Base-by-base conservation (phyloP, 192 early-diverging fungal species). In the Dissophora globulifera region DNA sequence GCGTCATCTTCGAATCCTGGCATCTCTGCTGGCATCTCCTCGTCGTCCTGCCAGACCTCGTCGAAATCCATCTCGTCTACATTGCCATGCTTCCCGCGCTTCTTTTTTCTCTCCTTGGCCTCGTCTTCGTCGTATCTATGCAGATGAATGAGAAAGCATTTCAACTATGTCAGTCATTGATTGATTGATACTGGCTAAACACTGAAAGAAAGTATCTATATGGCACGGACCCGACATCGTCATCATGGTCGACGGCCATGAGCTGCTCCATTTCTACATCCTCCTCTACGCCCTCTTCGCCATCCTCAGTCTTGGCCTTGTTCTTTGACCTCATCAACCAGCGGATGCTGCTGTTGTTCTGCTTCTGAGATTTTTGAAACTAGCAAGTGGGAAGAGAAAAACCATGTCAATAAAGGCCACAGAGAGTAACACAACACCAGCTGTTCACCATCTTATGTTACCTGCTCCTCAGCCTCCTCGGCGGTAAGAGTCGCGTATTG, bases 11-110 rank as follows among this genome's bases (percentile, higher is more conserved):
- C 88, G 52, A 91, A 88, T 35, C 80, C 83, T 59, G 88, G 89
- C 50, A 89, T 85, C 23, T 92, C 92, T 30, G 84, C 85, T 30
- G 82, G 85, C 33, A 80, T 84, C 58, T 94, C 92, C 74, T 94
- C 92, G 58, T 94, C 92, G 55, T 93, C 91, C 49, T 93, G 89
- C 78, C 91, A 94, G 30, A 88, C 90, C 61, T 91, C 88, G 47
- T 94, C 93, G 76, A 87, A 94, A 68, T 90, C 91, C 50, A 92
- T 72, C 58, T 93, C 92, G 51, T 93, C 92, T 29, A 74, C 81
- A 69, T 85, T 90, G 6, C 79, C 81, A 57, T 86, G 82, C 64
- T 83, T 85, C 40, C 69, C 72, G 10, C 58, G 45, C 38, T 62
- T 76, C 32, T 64, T 42, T 43, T 59, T 49, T 35, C 62, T 38